Evolutionary conservation across 495 filamentous ascomycete genomes (phyloP).

Genomic region (Platismatia glauca): DNA sequence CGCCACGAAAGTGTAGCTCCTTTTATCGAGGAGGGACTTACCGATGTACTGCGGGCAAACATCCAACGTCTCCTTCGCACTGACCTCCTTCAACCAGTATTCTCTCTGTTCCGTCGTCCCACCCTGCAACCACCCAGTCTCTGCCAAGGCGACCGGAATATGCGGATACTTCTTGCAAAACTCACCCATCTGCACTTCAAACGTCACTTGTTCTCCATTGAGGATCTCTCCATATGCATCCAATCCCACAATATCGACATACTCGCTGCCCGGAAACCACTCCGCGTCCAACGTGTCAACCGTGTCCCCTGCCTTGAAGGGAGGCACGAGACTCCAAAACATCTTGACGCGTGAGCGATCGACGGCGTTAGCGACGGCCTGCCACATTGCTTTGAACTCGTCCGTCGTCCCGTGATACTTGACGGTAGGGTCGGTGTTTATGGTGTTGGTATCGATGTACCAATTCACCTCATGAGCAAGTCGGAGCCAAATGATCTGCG

Average conservation of each 20-base stretch:
- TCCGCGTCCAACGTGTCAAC: neutral
- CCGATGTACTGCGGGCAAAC: slow-evolving; percentile 10
- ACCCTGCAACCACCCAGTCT: slow-evolving; percentile 12
- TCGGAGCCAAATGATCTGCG: slow-evolving; percentile 10
- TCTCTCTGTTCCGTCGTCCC: slow-evolving; percentile 7
- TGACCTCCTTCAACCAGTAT: slow-evolving; percentile 14
- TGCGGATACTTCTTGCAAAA: slow-evolving; percentile 6
- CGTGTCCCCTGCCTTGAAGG: neutral
- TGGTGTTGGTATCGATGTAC: slow-evolving; percentile 4
- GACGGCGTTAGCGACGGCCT: slow-evolving; percentile 1
- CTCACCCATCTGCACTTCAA: neutral
- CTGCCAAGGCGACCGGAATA: slow-evolving; percentile 1
- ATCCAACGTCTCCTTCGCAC: neutral
- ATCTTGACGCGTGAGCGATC: slow-evolving; percentile 12
- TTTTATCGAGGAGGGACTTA: neutral
- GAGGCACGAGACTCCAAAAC: slow-evolving; percentile 13
- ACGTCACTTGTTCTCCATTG: neutral
- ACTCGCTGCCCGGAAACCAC: slow-evolving; percentile 14
- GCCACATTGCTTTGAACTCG: slow-evolving; percentile 15
- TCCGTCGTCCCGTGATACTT: slow-evolving; percentile 5
- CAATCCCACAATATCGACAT: slow-evolving; percentile 15
- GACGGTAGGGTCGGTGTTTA: neutral
- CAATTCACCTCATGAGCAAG: slow-evolving; percentile 20
- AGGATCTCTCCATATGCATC: slow-evolving; percentile 1
- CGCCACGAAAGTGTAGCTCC: neutral